Conservation (phyloP, 306 rosid genomes). For the Vigna radiata region DNA sequence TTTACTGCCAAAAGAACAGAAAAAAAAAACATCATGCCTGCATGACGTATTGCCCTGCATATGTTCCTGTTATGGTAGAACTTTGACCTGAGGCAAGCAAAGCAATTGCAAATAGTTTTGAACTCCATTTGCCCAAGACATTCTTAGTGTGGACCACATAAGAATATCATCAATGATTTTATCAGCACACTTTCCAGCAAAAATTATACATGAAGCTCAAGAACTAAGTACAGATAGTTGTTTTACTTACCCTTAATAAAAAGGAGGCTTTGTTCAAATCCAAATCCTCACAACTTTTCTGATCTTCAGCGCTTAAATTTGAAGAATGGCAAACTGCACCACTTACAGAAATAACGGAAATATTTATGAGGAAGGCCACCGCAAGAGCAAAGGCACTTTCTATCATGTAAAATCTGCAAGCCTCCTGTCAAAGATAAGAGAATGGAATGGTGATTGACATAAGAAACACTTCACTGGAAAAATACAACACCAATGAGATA, state of each 20-base stretch:
- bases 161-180: neutral
- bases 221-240: neutral
- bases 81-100: conserved; percentile 92
- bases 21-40: conserved; percentile 56
- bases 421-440: conserved; percentile 59
- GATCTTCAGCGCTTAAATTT: conserved; percentile 62
- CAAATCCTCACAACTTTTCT: conserved; percentile 68
- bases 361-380: conserved; percentile 78
- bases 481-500: too few relatives aligned
- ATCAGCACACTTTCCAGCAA: neutral
- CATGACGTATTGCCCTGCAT: conserved; percentile 95
- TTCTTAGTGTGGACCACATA: conserved; percentile 54
- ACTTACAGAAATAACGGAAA: conserved; percentile 81
- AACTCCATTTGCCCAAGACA: conserved; percentile 90
- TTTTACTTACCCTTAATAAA: conserved; percentile 64
- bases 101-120: conserved; percentile 82
- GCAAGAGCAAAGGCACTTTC: conserved; percentile 88
- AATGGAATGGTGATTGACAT: neutral
- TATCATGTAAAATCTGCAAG: conserved; percentile 81
- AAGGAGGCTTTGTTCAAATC: conserved; percentile 88
- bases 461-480: too few relatives aligned
- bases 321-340: conserved; percentile 83
- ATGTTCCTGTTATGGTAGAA: conserved; percentile 92
- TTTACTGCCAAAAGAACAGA: neutral
- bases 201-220: neutral